Evolutionary conservation across 805 yeast genomes (phyloP).

Genomic region (Ogataea trehalophila): DNA sequence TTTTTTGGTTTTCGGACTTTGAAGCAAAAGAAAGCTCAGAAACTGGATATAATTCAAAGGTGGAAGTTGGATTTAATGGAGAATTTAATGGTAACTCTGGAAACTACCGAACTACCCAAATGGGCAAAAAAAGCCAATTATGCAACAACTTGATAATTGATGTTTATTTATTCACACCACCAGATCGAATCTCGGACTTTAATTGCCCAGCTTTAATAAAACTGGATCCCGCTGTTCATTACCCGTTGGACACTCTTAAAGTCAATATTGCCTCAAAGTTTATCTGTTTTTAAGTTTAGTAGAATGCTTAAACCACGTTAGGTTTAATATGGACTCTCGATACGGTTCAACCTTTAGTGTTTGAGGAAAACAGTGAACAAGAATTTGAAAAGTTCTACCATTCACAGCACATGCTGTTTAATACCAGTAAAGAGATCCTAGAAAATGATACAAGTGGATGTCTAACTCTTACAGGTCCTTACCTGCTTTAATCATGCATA

Average conservation of each 20-base stretch:
- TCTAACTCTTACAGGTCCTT: too few species aligned
- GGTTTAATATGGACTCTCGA: not conserved
- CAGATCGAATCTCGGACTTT: not conserved
- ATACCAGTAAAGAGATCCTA: not conserved
- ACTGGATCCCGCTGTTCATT: not conserved
- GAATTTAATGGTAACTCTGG: too few species aligned
- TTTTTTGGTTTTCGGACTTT: not conserved
- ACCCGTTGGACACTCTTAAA: not conserved
- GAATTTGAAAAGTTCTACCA: not conserved
- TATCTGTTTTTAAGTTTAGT: not conserved
- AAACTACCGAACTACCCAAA: too few species aligned
- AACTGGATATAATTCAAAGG: slow-evolving; percentile 12
- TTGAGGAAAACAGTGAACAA: not conserved
- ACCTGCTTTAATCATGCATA: too few species aligned
- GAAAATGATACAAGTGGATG: too few species aligned
- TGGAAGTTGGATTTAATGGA: slow-evolving; percentile 13
- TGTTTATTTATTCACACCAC: not conserved
- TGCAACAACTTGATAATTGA: too few species aligned
- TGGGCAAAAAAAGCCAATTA: too few species aligned
- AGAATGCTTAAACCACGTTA: not conserved
- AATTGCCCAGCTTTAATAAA: too few species aligned
- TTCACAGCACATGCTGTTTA: not conserved
- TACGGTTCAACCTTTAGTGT: not conserved
- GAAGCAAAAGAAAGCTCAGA: slow-evolving; percentile 6
- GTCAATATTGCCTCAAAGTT: not conserved